phyloP scores from a whole-genome alignment of 1,284 basidiomycete genomes.

The Fomitopsis pinicola region DNA sequence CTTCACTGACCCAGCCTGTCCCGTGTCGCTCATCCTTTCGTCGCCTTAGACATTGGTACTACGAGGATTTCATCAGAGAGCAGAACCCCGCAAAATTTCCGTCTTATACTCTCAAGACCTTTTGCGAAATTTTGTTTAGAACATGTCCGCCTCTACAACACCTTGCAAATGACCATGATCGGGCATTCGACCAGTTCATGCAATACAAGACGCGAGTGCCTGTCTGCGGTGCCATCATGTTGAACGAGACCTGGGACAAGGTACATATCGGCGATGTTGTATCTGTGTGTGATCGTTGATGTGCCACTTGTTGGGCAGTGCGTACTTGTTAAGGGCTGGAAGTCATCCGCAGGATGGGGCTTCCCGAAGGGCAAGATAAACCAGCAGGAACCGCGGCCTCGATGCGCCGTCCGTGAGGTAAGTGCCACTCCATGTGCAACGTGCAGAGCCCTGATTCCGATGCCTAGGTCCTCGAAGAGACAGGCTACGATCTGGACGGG shows the following conservation, averaged over 20 bases:
- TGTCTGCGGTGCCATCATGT: constrained; percentile 97
- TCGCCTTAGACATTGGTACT: constrained; percentile 90
- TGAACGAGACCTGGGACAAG: constrained; percentile 91
- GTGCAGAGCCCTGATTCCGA: constrained; percentile 4
- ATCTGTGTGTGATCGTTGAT: background rate
- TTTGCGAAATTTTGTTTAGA: constrained; percentile 90
- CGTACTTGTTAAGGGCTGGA: constrained; percentile 96
- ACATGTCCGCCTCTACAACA: constrained; percentile 78
- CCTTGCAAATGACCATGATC: constrained; percentile 77
- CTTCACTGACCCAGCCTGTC: constrained; percentile 13
- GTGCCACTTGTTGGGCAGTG: constrained; percentile 47
- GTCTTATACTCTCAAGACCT: constrained; percentile 85
- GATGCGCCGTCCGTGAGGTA: constrained; percentile 90
- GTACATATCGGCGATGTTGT: constrained; percentile 36
- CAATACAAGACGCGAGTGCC: constrained; percentile 97
- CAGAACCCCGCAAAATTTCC: constrained; percentile 80
- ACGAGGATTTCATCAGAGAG: constrained; percentile 97
- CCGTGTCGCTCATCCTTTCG: constrained; percentile 6
- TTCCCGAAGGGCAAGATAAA: constrained; percentile 99
- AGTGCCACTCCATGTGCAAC: constrained; percentile 14
- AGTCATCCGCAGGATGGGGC: constrained; percentile 93
- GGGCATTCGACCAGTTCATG: constrained; percentile 83
- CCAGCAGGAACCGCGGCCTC: constrained; percentile 78
- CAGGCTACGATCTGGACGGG: constrained; percentile 81
- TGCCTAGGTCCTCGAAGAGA: constrained; percentile 88